A percentile compares a stretch with the other conserved stretches of the same genome.
These are phyloP conservation scores for Strigomonas culicis DNA, from an alignment of 208 protist species.

Conservation along the genomic window DNA sequence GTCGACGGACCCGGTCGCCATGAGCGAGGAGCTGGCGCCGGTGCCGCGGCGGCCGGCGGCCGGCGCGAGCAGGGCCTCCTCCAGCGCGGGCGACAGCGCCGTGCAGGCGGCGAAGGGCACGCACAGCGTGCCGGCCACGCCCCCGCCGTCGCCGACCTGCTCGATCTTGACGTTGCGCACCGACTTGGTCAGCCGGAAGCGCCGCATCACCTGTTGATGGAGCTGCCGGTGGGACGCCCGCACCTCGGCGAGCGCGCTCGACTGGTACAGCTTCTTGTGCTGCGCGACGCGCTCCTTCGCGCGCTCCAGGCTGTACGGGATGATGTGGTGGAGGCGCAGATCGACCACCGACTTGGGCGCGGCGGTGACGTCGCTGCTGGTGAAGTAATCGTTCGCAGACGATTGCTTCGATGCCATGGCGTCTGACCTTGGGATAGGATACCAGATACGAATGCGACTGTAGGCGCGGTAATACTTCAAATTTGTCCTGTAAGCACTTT, in stretches of 20 bases:
- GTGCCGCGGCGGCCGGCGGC: background rate
- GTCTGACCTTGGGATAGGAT: too few relatives aligned
- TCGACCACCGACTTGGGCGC: slow-evolving; percentile 39
- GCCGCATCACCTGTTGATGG: slow-evolving; percentile 23
- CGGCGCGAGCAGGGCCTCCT: background rate
- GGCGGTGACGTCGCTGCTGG: slow-evolving; percentile 7
- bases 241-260: slow-evolving; percentile 20
- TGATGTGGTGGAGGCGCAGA: slow-evolving; percentile 35
- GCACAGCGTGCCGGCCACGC: slow-evolving; percentile 46
- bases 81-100: slow-evolving; percentile 23
- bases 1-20: slow-evolving; percentile 67
- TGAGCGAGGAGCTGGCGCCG: slow-evolving; percentile 9
- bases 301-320: slow-evolving; percentile 42
- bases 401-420: too few relatives aligned
- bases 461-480: too few relatives aligned
- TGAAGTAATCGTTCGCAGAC: too few relatives aligned
- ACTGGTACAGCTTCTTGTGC: slow-evolving; percentile 58
- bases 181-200: slow-evolving; percentile 59
- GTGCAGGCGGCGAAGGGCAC: slow-evolving; percentile 62
- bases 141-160: background rate
- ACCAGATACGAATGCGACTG: too few relatives aligned
- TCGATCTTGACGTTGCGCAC: slow-evolving; percentile 75
- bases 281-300: slow-evolving; percentile 38
- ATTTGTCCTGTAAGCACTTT: too few relatives aligned
- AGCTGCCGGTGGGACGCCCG: slow-evolving; percentile 28